These are phyloP conservation scores for Starmerella asiatica DNA, from an alignment of 805 yeast species.

Conservation along the genomic window DNA sequence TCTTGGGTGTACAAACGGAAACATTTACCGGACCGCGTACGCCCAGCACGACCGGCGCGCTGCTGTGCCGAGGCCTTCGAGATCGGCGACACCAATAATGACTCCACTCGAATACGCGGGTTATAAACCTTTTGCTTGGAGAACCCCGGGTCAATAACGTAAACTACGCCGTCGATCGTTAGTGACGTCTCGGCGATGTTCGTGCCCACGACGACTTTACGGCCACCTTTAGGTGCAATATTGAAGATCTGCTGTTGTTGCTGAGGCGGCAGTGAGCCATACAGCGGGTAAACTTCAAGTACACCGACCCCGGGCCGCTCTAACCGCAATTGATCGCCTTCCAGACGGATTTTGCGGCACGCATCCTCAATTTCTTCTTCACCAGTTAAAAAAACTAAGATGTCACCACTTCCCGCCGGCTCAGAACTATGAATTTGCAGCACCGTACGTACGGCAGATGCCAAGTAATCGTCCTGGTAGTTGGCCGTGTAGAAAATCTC, in stretches of 20 bases:
- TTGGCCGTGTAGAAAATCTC: conserved; percentile 96
- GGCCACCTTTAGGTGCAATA: conserved; percentile 85
- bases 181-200: conserved; percentile 96
- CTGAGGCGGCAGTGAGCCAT: conserved; percentile 92
- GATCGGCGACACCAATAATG: conserved; percentile 85
- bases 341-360: conserved; percentile 72
- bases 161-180: conserved; percentile 94
- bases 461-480: conserved; percentile 85
- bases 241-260: conserved; percentile 91
- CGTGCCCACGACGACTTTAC: conserved; percentile 84
- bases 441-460: conserved; percentile 89
- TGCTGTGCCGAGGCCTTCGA: conserved; percentile 97
- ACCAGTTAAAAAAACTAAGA: conserved; percentile 31
- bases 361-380: conserved; percentile 95
- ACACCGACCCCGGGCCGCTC: conserved; percentile 81
- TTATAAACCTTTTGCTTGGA: conserved; percentile 93
- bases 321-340: conserved; percentile 75
- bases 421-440: conserved; percentile 74
- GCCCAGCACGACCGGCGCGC: conserved; percentile 99
- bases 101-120: conserved; percentile 91
- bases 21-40: conserved; percentile 97
- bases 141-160: conserved; percentile 95
- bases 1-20: conserved; percentile 93
- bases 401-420: conserved; percentile 23
- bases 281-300: conserved; percentile 74